These are phyloP conservation scores for Colletotrichum limetticola DNA, from an alignment of 2,329 filamentous ascomycete genomes.

Conservation along the genomic window DNA sequence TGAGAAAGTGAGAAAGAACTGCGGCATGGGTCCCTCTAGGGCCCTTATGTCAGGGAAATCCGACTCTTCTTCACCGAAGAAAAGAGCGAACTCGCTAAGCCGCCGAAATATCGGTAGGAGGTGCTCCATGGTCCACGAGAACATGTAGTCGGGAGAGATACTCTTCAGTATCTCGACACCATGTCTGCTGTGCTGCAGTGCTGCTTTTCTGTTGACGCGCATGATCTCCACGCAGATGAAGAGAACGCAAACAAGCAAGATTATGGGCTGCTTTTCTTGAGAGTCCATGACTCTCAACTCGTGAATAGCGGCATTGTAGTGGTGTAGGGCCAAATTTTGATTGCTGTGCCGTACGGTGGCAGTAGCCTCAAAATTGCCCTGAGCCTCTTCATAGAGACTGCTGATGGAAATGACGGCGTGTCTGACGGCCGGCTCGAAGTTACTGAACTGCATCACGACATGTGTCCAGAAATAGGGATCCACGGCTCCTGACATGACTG, in stretches of 20 bases:
- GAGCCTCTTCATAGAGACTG: neutral
- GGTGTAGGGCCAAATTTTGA: neutral
- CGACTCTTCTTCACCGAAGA: neutral
- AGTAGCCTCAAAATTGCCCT: neutral
- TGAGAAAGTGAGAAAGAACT: neutral
- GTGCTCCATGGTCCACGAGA: neutral
- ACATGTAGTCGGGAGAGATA: neutral
- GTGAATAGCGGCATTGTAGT: slow-evolving; percentile 34
- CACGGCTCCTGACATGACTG: neutral
- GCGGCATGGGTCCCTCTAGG: neutral
- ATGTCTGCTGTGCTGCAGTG: slow-evolving; percentile 6
- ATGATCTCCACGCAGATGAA: slow-evolving; percentile 32
- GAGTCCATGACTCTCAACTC: slow-evolving; percentile 15
- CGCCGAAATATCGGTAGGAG: slow-evolving; percentile 3
- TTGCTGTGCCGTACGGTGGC: neutral
- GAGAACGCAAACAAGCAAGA: slow-evolving; percentile 35
- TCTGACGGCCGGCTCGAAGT: neutral
- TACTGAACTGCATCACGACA: neutral
- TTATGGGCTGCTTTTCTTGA: slow-evolving; percentile 4
- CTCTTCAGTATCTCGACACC: neutral
- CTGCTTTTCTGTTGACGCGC: neutral
- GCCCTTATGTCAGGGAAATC: neutral
- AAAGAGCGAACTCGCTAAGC: neutral
- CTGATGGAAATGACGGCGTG: slow-evolving; percentile 11
- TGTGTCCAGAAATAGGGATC: slow-evolving; percentile 10